phyloP scores from a whole-genome alignment of 257 asterid genomes.

The Eucommia ulmoides region DNA sequence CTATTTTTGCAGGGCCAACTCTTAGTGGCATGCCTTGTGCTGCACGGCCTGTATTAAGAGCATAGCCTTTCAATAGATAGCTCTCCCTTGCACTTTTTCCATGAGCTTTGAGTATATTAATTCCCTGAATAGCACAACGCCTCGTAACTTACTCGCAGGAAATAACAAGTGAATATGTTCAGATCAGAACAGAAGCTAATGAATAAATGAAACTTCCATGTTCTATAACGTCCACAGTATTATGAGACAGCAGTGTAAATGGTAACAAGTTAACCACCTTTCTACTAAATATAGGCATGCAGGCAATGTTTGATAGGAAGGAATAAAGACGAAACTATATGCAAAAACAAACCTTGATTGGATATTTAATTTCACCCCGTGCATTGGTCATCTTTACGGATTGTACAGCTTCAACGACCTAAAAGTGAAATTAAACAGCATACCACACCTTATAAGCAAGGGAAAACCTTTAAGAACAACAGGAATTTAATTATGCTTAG shows the following conservation, averaged over 20 bases:
- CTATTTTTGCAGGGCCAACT: slow-evolving; percentile 76
- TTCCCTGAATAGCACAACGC: slow-evolving; percentile 42
- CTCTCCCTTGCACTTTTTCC: slow-evolving; percentile 92
- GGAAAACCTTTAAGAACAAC: too few species aligned
- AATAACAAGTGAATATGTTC: too few species aligned
- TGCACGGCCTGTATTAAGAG: slow-evolving; percentile 85
- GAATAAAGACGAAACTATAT: background rate
- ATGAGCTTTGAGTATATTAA: slow-evolving; percentile 85
- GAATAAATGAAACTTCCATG: too few species aligned
- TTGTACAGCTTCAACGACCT: slow-evolving; percentile 89
- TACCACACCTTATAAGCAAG: too few species aligned
- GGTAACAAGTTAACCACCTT: background rate
- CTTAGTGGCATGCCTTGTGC: slow-evolving; percentile 92
- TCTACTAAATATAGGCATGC: background rate
- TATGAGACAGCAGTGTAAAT: background rate
- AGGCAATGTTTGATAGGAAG: slow-evolving; percentile 4
- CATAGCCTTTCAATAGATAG: slow-evolving; percentile 78
- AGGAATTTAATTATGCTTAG: too few species aligned
- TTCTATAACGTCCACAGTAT: background rate
- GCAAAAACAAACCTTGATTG: slow-evolving; percentile 55
- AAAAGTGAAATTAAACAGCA: slow-evolving; percentile 3
- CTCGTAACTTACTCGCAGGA: slow-evolving; percentile 9
- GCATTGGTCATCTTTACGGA: slow-evolving; percentile 79
- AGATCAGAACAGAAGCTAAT: too few species aligned
- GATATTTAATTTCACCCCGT: slow-evolving; percentile 78